Conservation (phyloP, 225 moss, liverwort and hornwort genomes). For the Polytrichum formosum region DNA sequence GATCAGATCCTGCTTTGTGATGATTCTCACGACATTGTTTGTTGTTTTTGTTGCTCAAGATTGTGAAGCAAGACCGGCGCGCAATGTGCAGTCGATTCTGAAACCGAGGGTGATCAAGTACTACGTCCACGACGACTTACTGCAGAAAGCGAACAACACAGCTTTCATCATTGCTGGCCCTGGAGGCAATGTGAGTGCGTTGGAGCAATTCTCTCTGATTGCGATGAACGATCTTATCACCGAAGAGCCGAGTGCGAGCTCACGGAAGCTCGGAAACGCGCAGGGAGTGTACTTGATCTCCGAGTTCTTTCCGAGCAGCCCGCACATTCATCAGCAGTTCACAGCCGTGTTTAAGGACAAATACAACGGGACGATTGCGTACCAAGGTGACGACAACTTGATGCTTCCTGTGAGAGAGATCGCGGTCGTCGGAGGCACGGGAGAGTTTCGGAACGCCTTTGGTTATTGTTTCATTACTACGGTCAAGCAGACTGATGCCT, state of each 20-base stretch:
- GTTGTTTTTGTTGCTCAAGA: too few species aligned
- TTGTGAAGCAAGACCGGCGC: too few species aligned
- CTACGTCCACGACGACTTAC: constrained; percentile 26
- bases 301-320: constrained; percentile 10
- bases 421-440: constrained; percentile 9
- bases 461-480: constrained; percentile 1
- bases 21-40: too few species aligned
- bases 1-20: too few species aligned
- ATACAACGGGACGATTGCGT: constrained; percentile 10
- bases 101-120: constrained; percentile 17
- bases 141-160: constrained; percentile 19
- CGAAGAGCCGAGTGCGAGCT: constrained; percentile 15
- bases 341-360: constrained; percentile 5
- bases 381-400: constrained; percentile 8
- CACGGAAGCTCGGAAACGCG: constrained; percentile 18
- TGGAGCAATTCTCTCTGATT: constrained; percentile 27
- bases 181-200: constrained; percentile 13
- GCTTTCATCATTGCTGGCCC: constrained; percentile 19
- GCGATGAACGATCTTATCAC: constrained; percentile 32
- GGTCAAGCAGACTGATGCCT: constrained; percentile 2
- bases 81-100: too few species aligned
- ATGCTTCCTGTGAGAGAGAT: constrained; percentile 10
- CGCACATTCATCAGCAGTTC: constrained; percentile 26
- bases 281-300: constrained; percentile 24
- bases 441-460: neutral